Conservation (phyloP, 352 stramenopile genomes). For the Peronospora belbahrii region DNA sequence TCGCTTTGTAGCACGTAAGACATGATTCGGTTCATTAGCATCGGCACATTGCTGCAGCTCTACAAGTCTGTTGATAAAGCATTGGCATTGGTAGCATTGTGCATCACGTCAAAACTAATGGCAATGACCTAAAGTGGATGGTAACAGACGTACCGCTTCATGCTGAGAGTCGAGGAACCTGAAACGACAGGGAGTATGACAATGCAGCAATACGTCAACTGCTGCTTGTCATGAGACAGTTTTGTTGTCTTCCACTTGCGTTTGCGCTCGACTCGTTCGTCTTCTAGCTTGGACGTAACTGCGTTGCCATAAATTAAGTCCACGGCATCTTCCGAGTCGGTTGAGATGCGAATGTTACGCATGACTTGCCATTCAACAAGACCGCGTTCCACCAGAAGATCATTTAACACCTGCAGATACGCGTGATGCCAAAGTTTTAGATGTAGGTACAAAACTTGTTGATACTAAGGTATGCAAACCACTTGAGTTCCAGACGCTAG, state of each 20-base stretch:
- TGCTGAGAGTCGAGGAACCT: constrained; percentile 21
- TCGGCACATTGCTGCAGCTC: constrained; percentile 29
- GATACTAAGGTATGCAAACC: constrained; percentile 5
- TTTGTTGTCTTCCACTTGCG: constrained; percentile 25
- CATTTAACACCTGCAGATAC: constrained; percentile 34
- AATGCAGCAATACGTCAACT: constrained; percentile 26
- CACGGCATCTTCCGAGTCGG: constrained; percentile 10
- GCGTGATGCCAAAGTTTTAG: not conserved
- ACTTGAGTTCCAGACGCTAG: constrained; percentile 13
- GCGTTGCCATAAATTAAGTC: constrained; percentile 33
- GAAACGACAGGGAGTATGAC: constrained; percentile 27
- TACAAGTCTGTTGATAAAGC: constrained; percentile 20
- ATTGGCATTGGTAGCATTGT: not conserved
- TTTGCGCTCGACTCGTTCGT: constrained; percentile 34
- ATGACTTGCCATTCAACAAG: constrained; percentile 30
- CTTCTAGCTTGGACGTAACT: constrained; percentile 21
- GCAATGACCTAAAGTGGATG: not conserved
- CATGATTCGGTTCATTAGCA: constrained; percentile 7
- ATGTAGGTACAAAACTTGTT: not conserved
- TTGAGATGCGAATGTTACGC: constrained; percentile 9
- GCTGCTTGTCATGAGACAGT: not conserved
- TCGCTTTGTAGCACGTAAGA: constrained; percentile 6
- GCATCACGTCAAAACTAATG: not conserved
- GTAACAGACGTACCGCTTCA: constrained; percentile 27
- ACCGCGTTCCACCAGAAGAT: constrained; percentile 32